Evolutionary conservation across 2,329 filamentous ascomycete species (phyloP), one percentile per base, ranked within the genome.

Genomic region (Fusarium aywerte): DNA sequence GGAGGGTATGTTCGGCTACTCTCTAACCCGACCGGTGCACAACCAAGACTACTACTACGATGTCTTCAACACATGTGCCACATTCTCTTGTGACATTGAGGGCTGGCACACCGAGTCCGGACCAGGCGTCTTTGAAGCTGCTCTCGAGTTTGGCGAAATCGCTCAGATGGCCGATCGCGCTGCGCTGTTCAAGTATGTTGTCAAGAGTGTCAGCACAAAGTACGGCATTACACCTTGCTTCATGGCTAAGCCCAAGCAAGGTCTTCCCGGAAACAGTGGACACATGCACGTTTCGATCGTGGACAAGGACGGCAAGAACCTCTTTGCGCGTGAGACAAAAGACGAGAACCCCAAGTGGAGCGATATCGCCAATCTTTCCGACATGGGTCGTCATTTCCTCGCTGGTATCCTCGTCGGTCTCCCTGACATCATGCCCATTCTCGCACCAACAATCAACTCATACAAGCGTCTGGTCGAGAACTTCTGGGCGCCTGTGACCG

Each of bases 391-490:
- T 12, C 91, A 98, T 71, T 99, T 99, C 81, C 87, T 99, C 1
- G 96, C 96, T 1, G 96, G 96, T 9, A 80, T 99, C 3, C 85
- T 99, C 0, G 90, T 92, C 23, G 96, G 95, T 15, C 85, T 99
- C 5, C 93, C 96, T 3, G 93, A 97, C 75, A 88, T 98, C 70
- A 99, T 99, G 96, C 96, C 96, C 1, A 84, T 98, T 59, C 84
- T 99, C 13, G 96, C 95, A 1, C 96, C 96, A 0, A 99, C 93
- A 1, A 87, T 99, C 75, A 99, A 99, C 84, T 97, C 92, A 64
- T 99, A 99, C 84, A 99, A 99, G 81, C 90, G 96, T 5, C 86
- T 99, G 1, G 96, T 99, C 4, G 96, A 99, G 82, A 98, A 98
- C 81, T 98, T 97, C 80, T 99, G 96, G 96, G 96, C 96, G 0